Evolutionary conservation across 169 alveolate genomes (phyloP).

Genomic region (Plasmodium cynomolgi): DNA sequence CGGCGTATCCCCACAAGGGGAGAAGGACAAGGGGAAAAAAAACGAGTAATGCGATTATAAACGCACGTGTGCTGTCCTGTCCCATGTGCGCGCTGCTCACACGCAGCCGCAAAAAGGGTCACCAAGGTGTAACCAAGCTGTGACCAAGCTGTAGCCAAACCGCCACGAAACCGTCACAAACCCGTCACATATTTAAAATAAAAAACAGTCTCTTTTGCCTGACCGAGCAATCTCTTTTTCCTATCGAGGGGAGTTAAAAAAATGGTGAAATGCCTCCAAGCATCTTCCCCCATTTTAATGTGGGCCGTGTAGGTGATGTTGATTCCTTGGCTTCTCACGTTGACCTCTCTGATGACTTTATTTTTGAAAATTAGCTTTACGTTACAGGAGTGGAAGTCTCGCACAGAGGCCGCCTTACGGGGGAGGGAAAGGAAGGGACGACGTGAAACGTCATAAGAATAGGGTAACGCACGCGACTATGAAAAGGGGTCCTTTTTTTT

Average conservation of each 20-base stretch:
- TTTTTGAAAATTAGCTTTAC: slow-evolving; percentile 23
- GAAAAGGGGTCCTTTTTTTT: background rate
- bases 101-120: background rate
- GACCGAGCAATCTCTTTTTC: slow-evolving; percentile 39
- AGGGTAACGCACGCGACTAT: background rate
- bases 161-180: background rate
- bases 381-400: slow-evolving; percentile 50
- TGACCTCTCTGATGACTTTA: slow-evolving; percentile 24
- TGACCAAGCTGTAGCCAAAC: background rate
- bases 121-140: too few species aligned
- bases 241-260: slow-evolving; percentile 62
- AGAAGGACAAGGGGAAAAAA: background rate
- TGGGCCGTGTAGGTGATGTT: slow-evolving; percentile 38
- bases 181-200: slow-evolving; percentile 26
- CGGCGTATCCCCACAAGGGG: background rate
- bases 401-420: background rate
- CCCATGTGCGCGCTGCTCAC: background rate
- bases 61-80: background rate
- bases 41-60: background rate
- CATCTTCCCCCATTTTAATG: slow-evolving; percentile 43
- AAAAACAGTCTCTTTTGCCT: slow-evolving; percentile 50
- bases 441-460: background rate
- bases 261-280: slow-evolving; percentile 11
- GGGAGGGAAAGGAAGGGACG: background rate
- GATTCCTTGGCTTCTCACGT: slow-evolving; percentile 48